Base-by-base conservation (phyloP, 2,329 filamentous ascomycete species). In the Fusarium sp. region DNA sequence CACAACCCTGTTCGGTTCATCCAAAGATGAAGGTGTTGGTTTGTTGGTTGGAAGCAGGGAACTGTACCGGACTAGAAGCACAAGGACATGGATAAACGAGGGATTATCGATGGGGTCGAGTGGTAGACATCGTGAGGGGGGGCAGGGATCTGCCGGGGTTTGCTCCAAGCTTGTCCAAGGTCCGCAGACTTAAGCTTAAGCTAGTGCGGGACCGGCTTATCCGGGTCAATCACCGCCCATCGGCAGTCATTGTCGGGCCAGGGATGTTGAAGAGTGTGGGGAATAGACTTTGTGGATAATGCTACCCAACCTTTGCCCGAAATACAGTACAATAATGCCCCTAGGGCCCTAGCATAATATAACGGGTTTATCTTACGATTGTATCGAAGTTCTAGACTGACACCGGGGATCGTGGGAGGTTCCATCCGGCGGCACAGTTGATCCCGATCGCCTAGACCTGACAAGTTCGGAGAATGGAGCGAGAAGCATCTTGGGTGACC, bases 181-280 rank as follows among this genome's bases (percentile, higher is more conserved):
- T 51, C 61, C 30, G 39, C 45, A 52, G 44, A 30, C 40, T 59
- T 58, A 52, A 64, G 52, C 40, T 41, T 46, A 47, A 48, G 45
- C 40, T 55, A 53, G 35, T 14, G 59, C n/a, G 22, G 13, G 17
- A 14, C 47, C 14, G 17, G n/a, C 11, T 44, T 56, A 56, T 25
- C 37, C 58, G 43, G 41, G 25, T 46, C 51, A 57, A 53, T 52
- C 56, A 41, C 39, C 22, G 30, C 32, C 17, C 46, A 23, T 40
- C 22, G 27, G 58, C 55, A 53, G 23, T 56, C 13, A 33, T 19
- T n/a, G 35, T 30, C 19, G 47, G 8, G 6, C 20, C 9, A 35
- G 37, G 2, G 47, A 19, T 17, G 13, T 13, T n/a, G 19, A 6
- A 39, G 32, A 17, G 15, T 56, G 37, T 20, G 59, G 59, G 59